Evolutionary conservation across 1,284 basidiomycete species (phyloP), one percentile per base, ranked within the genome.

Genomic region (Coniferiporia sulphurascens): DNA sequence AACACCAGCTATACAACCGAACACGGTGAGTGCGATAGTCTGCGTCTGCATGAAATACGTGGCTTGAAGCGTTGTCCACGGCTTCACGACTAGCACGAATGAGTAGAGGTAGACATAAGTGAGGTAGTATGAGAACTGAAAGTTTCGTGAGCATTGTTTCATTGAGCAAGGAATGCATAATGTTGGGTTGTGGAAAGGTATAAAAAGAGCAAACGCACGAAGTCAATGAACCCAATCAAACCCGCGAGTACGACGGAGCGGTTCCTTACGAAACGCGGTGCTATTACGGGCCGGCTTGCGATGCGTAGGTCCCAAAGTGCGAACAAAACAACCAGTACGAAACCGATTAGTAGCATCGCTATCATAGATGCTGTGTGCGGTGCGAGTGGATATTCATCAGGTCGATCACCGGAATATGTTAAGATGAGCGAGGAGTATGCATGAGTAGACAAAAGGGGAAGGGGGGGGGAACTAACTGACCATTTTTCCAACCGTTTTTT

Each of bases 181-280:
- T 2, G 5, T 27, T 5, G 27, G 27, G 27, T 3, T 27, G n/a
- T 27, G 27, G 27, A 27, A 27, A 27, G 27, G 27, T 27, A 27
- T 27, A 27, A 5, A 5, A 5, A 27, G 27, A 46, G 2, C 27
- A 54, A 13, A 73, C 80, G 17, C 63, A 84, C 82, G 66, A 88
- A 89, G 70, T 89, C 87, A 60, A 86, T 82, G 67, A 85, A 85
- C 5, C 86, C 86, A 62, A 91, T 85, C 49, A 84, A 68, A 22
- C 82, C 76, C 0, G 86, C 82, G 27, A 81, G 75, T 22, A 88
- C 74, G 32, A 91, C 81, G 41, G 79, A 81, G 12, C 76, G 72
- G 67, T 87, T 87, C 41, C 68, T 67, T 52, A 85, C 69, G 72
- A 88, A 85, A 35, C 83, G 78, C 38, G 75, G 72, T 10, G 83